These are phyloP conservation scores for Immersiporthe knoxdaviesiana DNA, from an alignment of 2,329 filamentous ascomycete species.

Conservation along the genomic window DNA sequence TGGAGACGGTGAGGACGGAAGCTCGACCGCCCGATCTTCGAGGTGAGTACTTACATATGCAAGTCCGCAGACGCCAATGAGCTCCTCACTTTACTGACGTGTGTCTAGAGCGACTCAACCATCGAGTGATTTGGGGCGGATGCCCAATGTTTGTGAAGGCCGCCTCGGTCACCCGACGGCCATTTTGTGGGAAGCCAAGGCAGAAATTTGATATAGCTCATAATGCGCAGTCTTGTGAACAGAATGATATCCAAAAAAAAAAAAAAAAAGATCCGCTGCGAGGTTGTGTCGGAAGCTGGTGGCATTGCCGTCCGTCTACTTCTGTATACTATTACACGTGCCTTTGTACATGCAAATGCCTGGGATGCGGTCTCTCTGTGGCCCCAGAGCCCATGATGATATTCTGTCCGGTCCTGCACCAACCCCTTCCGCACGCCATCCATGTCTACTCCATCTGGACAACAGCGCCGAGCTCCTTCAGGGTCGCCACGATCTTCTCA, in stretches of 20 bases:
- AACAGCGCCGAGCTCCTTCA: constrained; percentile 91
- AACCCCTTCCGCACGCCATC: constrained; percentile 31
- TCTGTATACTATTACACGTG: constrained; percentile 40
- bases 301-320: constrained; percentile 32
- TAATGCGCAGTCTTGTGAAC: not conserved
- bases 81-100: constrained; percentile 7
- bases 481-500: constrained; percentile 92
- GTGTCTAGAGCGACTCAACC: not conserved
- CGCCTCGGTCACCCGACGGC: not conserved
- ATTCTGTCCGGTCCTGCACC: constrained; percentile 22
- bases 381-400: constrained; percentile 10
- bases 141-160: not conserved
- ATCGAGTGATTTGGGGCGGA: not conserved
- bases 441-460: constrained; percentile 81
- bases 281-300: constrained; percentile 14
- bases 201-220: not conserved
- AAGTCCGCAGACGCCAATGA: not conserved
- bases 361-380: constrained; percentile 16
- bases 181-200: not conserved
- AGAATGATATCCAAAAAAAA: too few species aligned
- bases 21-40: not conserved
- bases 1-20: not conserved
- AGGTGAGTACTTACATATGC: not conserved
- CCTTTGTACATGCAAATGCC: constrained; percentile 36
- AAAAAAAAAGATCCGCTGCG: constrained; percentile 1